Base-by-base conservation (phyloP, 164 flowering plant species). In the Hamamelis virginiana region DNA sequence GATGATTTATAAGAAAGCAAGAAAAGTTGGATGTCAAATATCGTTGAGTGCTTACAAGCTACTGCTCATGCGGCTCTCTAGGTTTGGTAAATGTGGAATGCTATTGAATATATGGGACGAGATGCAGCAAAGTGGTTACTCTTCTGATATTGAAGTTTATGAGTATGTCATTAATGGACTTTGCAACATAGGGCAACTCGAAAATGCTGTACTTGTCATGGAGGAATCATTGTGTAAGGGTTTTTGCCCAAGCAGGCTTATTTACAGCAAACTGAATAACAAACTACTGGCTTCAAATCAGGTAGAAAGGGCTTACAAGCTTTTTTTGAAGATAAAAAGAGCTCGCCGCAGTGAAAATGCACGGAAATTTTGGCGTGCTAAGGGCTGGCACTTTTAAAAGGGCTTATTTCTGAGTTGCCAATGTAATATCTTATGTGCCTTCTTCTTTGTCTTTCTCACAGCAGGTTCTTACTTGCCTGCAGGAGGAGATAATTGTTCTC, bases 61-160 rank as follows among this genome's bases (percentile, higher is more conserved):
- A 63, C 73, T 92, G 74, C 85, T 95, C 43, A 82, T 74, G 89
- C 80, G 98, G 69, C 78, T 92, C 53, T 86, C 97, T 22, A 80
- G 91, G 77, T 95, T 91, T 79, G 98, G 98, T 19, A 91, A 92
- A 80, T 95, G 91, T 78, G 96, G 94, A 28, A 91, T 80, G 86
- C 18, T 95, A 72, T 69, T 88, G 59, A 81, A 63, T 23, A 13
- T 89, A 19, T 92, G 97, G 98, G 82, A 84, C 65, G 97, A 92
- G 52, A 89, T 94, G 94, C 91, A 85, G 77, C 90, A 87, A 59
- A 70, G 83, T 80, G 96, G 97, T 16, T 77, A 82, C 76, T 62
- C 82, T 65, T 80, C 83, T 57, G 97, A 94, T 78, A 44, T 70
- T 74, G 89, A 92, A 78, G 88, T 87, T 53, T 94, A 94, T 70